A percentile compares a stretch with the other conserved stretches of the same genome.
phyloP scores from a whole-genome alignment of 225 moss, liverwort and hornwort genomes.

The Pleurozium schreberi region DNA sequence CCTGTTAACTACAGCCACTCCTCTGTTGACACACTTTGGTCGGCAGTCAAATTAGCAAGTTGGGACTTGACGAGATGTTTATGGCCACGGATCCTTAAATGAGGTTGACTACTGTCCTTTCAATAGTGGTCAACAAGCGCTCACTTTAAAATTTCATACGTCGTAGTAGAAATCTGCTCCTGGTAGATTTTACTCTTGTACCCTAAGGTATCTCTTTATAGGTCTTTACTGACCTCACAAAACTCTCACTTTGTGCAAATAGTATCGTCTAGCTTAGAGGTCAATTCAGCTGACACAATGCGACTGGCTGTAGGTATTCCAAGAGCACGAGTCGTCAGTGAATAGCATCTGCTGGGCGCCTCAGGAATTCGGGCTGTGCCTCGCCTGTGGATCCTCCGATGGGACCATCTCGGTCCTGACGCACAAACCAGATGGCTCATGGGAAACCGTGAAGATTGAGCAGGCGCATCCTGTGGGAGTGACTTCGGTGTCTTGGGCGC shows the following conservation, averaged over 20 bases:
- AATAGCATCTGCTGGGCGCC: constrained; percentile 90
- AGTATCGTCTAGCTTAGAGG: neutral
- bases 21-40: neutral
- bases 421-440: constrained; percentile 54
- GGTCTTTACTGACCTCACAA: neutral
- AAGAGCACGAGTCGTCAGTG: constrained; percentile 77
- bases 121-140: neutral
- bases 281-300: neutral
- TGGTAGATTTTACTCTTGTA: neutral
- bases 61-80: neutral
- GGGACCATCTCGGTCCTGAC: constrained; percentile 82
- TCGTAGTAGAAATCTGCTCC: neutral
- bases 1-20: neutral
- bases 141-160: neutral
- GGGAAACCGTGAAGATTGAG: constrained; percentile 83
- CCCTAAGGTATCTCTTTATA: neutral
- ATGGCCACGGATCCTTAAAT: neutral
- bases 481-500: constrained; percentile 85
- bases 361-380: constrained; percentile 71
- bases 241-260: neutral
- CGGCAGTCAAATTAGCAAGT: neutral
- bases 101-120: neutral
- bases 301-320: constrained; percentile 40
- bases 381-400: constrained; percentile 84
- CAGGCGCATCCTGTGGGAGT: constrained; percentile 91